phyloP scores from a whole-genome alignment of 306 rosid genomes.

The Erythrophleum fordii region DNA sequence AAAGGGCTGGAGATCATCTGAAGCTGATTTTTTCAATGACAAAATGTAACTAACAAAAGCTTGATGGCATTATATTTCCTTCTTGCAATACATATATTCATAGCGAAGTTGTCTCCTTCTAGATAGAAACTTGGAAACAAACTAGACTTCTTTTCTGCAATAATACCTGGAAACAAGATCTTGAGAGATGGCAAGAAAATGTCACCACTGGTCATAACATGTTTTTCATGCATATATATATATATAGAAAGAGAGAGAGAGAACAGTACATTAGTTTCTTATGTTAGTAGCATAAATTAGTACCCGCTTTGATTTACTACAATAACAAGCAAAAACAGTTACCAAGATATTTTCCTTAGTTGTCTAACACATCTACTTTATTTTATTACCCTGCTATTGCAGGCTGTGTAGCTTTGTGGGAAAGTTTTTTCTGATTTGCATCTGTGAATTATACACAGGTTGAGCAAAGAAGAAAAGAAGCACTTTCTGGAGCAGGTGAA shows the following conservation, averaged over 20 bases:
- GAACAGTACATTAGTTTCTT: background rate
- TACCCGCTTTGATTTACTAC: background rate
- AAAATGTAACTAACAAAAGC: background rate
- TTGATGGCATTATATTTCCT: background rate
- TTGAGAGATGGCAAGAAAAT: slow-evolving; percentile 24
- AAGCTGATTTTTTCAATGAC: background rate
- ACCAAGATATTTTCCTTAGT: background rate
- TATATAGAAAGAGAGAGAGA: no score
- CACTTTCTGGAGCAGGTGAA: slow-evolving; percentile 70
- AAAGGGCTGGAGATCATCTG: background rate
- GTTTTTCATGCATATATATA: no score
- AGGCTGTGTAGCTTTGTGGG: background rate
- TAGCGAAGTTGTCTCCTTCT: background rate
- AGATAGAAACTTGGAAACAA: background rate
- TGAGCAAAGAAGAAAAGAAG: slow-evolving; percentile 90
- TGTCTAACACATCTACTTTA: background rate
- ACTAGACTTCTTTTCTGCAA: background rate
- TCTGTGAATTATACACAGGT: slow-evolving; percentile 56
- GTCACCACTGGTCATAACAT: background rate
- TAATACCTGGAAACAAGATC: slow-evolving; percentile 19
- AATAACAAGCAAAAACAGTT: background rate
- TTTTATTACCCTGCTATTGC: background rate
- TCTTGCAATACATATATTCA: background rate
- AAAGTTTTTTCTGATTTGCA: background rate
- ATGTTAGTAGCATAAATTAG: slow-evolving; percentile 20